Percentiles rank a stretch among this genome's conserved stretches.
phyloP scores from a whole-genome alignment of 2,329 filamentous ascomycete genomes.

The Phaeosphaeria sp. region DNA sequence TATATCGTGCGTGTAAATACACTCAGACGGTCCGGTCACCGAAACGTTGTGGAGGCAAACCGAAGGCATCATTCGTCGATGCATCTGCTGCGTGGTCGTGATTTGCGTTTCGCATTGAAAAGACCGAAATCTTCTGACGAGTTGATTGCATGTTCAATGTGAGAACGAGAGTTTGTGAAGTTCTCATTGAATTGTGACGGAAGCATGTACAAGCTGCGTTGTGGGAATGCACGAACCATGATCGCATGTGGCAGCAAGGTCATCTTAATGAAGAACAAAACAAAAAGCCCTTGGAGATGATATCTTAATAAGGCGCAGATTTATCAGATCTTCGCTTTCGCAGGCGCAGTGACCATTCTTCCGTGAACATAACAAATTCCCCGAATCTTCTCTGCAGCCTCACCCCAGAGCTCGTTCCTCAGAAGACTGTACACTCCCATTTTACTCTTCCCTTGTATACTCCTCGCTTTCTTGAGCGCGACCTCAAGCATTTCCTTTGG shows the following conservation, averaged over 20 bases:
- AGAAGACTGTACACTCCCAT: constrained; percentile 61
- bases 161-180: background rate
- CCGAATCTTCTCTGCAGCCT: constrained; percentile 59
- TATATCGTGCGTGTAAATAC: constrained; percentile 6
- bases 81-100: too few species aligned
- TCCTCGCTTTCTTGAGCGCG: constrained; percentile 55
- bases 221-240: too few species aligned
- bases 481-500: constrained; percentile 56
- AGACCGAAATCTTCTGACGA: background rate
- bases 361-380: constrained; percentile 63
- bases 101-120: too few species aligned
- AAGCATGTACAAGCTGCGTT: too few species aligned
- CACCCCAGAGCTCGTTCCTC: constrained; percentile 61
- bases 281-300: background rate
- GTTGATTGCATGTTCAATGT: background rate
- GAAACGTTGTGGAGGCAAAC: constrained; percentile 4
- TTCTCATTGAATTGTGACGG: too few species aligned
- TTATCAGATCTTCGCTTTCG: constrained; percentile 57
- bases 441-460: constrained; percentile 51
- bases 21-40: constrained; percentile 23
- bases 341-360: constrained; percentile 49
- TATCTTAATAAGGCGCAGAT: background rate
- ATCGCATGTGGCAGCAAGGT: too few species aligned
- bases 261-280: background rate
- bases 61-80: background rate